Base-by-base conservation (phyloP, 2,329 filamentous ascomycete species). In the Pseudofabraea citricarpa region DNA sequence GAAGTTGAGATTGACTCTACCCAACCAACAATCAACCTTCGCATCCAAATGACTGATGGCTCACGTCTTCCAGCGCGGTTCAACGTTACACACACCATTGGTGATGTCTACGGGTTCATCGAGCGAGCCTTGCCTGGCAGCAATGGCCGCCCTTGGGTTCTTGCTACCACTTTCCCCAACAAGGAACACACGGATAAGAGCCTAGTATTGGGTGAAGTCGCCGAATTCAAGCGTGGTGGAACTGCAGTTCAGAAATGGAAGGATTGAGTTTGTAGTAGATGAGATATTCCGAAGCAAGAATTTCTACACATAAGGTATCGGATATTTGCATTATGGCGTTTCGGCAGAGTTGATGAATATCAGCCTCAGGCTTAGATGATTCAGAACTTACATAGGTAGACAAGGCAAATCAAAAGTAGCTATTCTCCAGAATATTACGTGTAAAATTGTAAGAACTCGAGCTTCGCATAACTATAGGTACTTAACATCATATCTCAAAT, bases 161-260 rank as follows among this genome's bases (percentile, higher is more conserved):
- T 94, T 33, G 85, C 84, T 51, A 93, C 87, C 0, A 91, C 87
- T 0, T 93, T 93, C 64, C 87, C 87, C 4, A 88, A 80, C 58
- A 90, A 88, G 66, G 85, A 91, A 42, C 77, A 91, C 50, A 81
- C 74, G 2, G 85, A 93, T 56, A 83, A 82, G 63, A 64, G 61
- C 7, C 56, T 77, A 40, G 70, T 75, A 1, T 60, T 85, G 21
- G 75, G 77, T 5, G 79, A 84, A 18, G 71, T 83, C 64, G 51
- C 72, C 20, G 81, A 84, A 59, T 83, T 85, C 57, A 84, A 79
- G 68, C 76, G 74, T 60, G 80, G 81, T 10, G 81, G 79, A 16
- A 81, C 75, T 0, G 79, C 77, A 2, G 74, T 84, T 27, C 79
- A 84, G 31, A 85, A 84, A 67, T 67, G 62, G 59, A 58, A 37